Evolutionary conservation across 2,329 filamentous ascomycete genomes (phyloP).

Genomic region (Aureobasidium leucospermi): DNA sequence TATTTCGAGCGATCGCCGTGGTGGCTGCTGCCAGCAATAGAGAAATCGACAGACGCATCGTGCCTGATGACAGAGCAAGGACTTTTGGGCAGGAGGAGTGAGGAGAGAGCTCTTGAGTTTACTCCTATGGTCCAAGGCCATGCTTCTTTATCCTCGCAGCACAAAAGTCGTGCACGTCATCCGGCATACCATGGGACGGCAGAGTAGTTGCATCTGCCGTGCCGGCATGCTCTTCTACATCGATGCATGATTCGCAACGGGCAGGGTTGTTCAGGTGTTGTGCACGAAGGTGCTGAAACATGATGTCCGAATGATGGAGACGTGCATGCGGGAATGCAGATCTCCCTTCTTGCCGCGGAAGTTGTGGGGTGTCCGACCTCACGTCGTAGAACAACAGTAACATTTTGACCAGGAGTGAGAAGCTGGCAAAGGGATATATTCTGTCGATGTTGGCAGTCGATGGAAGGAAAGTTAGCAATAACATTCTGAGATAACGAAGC

Average conservation of each 20-base stretch:
- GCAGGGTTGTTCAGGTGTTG: neutral
- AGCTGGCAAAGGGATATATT: too few species aligned
- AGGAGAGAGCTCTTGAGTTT: neutral
- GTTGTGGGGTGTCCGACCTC: neutral
- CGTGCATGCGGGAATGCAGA: slow-evolving; percentile 4
- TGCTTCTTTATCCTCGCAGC: too few species aligned
- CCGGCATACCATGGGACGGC: too few species aligned
- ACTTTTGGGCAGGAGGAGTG: too few species aligned
- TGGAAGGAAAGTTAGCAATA: too few species aligned
- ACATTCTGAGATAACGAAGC: too few species aligned
- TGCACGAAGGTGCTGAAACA: neutral
- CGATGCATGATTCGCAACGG: neutral
- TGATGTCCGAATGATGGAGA: neutral
- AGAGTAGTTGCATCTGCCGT: neutral
- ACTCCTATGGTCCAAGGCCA: neutral
- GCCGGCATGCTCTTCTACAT: neutral
- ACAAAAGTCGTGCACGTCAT: neutral
- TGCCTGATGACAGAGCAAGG: neutral
- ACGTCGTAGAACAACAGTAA: too few species aligned
- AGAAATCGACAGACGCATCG: neutral
- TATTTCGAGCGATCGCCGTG: neutral
- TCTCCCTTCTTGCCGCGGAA: neutral
- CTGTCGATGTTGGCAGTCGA: too few species aligned
- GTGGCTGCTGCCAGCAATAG: neutral
- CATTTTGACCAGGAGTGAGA: too few species aligned